Evolutionary conservation across 371 early-diverging fungal species (phyloP).

Genomic region (Paraphysoderma sedebokerense): DNA sequence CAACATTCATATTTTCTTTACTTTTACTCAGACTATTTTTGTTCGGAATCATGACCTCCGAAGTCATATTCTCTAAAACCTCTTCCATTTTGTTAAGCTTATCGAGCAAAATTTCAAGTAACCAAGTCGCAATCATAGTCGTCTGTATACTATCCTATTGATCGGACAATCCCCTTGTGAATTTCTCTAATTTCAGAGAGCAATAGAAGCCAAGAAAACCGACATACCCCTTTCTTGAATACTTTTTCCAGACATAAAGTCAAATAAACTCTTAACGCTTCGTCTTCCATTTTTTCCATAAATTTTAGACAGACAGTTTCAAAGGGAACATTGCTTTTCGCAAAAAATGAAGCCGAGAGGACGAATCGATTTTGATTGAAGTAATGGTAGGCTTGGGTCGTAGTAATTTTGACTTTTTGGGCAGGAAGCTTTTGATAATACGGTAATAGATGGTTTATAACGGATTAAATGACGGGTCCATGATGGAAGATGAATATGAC

Average conservation of each 20-base stretch:
- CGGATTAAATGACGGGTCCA: neutral
- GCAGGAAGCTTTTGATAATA: neutral
- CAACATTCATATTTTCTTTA: too few species aligned
- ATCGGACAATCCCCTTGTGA: neutral
- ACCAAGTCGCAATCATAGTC: constrained; percentile 69
- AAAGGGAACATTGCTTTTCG: constrained; percentile 51
- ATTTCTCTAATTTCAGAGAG: neutral
- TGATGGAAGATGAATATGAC: neutral
- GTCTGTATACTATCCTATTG: constrained; percentile 58
- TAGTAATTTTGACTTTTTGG: constrained; percentile 56
- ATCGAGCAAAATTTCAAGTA: constrained; percentile 64
- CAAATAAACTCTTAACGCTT: constrained; percentile 58
- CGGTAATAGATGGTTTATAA: neutral
- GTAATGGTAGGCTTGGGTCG: constrained; percentile 69
- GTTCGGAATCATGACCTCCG: too few species aligned
- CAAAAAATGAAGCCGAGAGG: constrained; percentile 68
- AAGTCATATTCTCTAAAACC: too few species aligned
- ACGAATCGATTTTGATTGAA: constrained; percentile 51
- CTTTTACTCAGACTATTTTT: too few species aligned
- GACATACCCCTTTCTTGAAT: constrained; percentile 32
- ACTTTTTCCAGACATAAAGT: constrained; percentile 38
- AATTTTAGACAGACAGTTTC: constrained; percentile 75
- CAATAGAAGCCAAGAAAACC: neutral
- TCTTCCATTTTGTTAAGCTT: constrained; percentile 53
- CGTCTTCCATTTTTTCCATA: constrained; percentile 47